Evolutionary conservation across 2,329 filamentous ascomycete species (phyloP).

Genomic region (Dothiorella sarmentorum): DNA sequence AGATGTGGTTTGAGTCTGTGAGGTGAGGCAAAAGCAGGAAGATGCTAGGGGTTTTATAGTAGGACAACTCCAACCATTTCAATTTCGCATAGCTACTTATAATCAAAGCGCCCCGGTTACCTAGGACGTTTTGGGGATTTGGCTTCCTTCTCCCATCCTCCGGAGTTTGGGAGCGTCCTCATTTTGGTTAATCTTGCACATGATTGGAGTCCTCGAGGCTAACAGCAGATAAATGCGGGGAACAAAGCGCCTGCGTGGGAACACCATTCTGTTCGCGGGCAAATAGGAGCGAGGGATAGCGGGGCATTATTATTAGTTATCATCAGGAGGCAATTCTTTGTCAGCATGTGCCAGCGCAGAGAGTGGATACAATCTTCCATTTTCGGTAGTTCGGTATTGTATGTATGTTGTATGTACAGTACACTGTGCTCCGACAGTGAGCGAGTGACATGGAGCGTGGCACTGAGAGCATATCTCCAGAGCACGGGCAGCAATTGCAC

Average conservation of each 20-base stretch:
- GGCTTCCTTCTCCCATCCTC: neutral
- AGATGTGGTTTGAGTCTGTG: neutral
- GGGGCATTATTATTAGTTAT: neutral
- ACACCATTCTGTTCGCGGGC: neutral
- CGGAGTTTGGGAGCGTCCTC: neutral
- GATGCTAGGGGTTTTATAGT: neutral
- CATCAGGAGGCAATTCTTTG: neutral
- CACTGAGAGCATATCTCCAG: neutral
- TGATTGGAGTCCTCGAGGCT: neutral
- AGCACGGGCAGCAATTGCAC: neutral
- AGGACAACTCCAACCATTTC: neutral
- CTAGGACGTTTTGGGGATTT: neutral
- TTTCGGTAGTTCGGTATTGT: neutral
- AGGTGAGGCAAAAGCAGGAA: neutral
- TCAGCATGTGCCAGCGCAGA: neutral
- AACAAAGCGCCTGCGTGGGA: neutral
- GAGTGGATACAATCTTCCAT: neutral
- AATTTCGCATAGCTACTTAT: neutral
- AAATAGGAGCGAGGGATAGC: neutral
- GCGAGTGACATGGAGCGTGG: neutral
- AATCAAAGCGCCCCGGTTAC: neutral
- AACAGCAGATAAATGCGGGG: slow-evolving; percentile 5
- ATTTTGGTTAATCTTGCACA: slow-evolving; percentile 2
- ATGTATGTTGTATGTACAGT: too few relatives aligned
- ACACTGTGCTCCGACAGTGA: too few relatives aligned